Conservation (phyloP, 2,329 filamentous ascomycete genomes). For the Xylogone sp. region DNA sequence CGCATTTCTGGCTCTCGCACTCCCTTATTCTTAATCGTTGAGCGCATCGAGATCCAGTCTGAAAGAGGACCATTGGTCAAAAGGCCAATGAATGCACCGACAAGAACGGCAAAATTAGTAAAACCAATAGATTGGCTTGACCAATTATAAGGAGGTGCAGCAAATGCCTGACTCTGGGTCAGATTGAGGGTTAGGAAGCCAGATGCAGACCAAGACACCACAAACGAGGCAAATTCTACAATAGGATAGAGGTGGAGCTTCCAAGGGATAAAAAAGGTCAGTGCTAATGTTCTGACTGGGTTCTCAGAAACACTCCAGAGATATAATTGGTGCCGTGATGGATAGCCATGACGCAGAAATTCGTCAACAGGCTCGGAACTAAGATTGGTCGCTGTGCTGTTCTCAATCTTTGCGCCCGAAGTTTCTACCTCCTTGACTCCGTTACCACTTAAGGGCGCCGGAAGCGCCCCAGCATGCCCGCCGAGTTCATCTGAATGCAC, state of each 20-base stretch:
- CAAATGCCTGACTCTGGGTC: constrained; percentile 42
- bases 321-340: constrained; percentile 48
- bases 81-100: constrained; percentile 41
- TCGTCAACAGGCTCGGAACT: too few relatives aligned
- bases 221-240: constrained; percentile 57
- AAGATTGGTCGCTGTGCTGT: too few relatives aligned
- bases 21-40: constrained; percentile 26
- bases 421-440: constrained; percentile 18
- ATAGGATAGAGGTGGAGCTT: constrained; percentile 61
- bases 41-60: constrained; percentile 29
- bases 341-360: too few relatives aligned
- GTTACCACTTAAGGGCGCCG: too few relatives aligned
- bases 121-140: constrained; percentile 43
- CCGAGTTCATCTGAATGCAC: constrained; percentile 7
- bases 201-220: constrained; percentile 56
- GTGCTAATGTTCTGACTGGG: constrained; percentile 42
- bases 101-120: constrained; percentile 46
- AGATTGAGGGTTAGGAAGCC: constrained; percentile 55
- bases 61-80: constrained; percentile 44
- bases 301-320: constrained; percentile 53
- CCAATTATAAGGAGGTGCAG: constrained; percentile 22
- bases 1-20: constrained; percentile 35
- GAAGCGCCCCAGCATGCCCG: constrained; percentile 16
- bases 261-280: constrained; percentile 58
- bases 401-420: too few relatives aligned